Conservation (phyloP, 139 green algal species). For the Closterium sp. region DNA sequence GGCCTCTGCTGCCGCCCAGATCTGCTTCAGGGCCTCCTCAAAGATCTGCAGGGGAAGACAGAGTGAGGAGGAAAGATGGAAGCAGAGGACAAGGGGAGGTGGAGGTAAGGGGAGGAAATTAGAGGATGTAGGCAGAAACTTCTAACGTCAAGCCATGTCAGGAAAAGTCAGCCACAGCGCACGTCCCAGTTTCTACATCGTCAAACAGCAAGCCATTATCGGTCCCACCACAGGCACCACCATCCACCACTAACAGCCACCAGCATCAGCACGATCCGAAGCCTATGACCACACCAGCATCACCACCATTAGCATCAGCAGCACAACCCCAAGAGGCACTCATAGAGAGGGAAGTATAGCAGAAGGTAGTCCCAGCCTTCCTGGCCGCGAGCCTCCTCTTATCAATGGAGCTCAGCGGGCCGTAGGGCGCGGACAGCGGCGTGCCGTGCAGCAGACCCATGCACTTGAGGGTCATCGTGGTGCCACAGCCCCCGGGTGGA, state of each 20-base stretch:
- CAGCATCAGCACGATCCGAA: neutral
- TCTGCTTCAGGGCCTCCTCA: conserved; percentile 72
- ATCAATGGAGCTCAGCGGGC: conserved; percentile 74
- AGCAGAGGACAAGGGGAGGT: too few relatives aligned
- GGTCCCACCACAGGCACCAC: neutral
- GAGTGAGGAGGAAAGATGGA: conserved; percentile 58
- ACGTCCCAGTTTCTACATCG: too few relatives aligned
- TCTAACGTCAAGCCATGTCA: too few relatives aligned
- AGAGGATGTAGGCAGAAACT: too few relatives aligned
- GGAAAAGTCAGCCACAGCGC: too few relatives aligned
- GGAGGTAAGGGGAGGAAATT: too few relatives aligned
- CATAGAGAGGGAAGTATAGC: conserved; percentile 91
- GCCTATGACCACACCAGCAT: neutral
- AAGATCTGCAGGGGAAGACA: conserved; percentile 55
- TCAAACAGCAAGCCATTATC: too few relatives aligned
- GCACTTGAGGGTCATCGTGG: neutral
- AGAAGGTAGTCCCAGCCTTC: conserved; percentile 74
- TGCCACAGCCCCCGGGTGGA: neutral
- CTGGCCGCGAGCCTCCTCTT: conserved; percentile 72
- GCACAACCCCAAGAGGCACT: neutral
- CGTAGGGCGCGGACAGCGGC: conserved; percentile 70
- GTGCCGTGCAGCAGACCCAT: conserved; percentile 55
- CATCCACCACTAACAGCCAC: neutral
- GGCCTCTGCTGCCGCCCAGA: conserved; percentile 64
- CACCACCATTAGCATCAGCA: neutral